These are phyloP conservation scores for Trichosporon asahii DNA, from an alignment of 1,284 basidiomycete species.

Conservation along the genomic window DNA sequence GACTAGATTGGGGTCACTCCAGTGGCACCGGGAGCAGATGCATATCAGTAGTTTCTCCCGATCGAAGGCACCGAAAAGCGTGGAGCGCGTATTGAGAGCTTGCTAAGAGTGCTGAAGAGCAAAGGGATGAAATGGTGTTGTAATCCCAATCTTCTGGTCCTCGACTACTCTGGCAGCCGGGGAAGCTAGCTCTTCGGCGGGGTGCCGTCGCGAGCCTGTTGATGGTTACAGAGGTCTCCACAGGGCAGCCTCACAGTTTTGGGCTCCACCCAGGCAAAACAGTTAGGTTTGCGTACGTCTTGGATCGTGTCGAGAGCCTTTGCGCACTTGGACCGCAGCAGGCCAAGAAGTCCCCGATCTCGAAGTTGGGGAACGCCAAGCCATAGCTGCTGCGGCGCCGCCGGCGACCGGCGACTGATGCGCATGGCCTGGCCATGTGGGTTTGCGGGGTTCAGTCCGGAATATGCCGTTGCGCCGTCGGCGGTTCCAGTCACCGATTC, in stretches of 20 bases:
- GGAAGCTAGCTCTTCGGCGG: background rate
- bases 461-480: background rate
- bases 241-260: background rate
- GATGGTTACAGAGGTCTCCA: too few relatives aligned
- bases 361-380: background rate
- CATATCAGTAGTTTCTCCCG: background rate
- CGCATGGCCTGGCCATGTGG: too few relatives aligned
- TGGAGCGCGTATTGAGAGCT: background rate
- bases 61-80: background rate
- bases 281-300: background rate
- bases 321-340: background rate
- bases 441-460: background rate
- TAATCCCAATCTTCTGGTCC: background rate
- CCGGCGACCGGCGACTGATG: background rate
- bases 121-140: too few relatives aligned
- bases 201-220: background rate
- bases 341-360: background rate
- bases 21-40: background rate
- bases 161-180: background rate
- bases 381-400: background rate
- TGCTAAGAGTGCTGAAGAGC: background rate
- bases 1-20: background rate
- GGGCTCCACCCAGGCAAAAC: background rate
- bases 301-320: background rate
- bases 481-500: background rate